Percentiles rank a stretch among this genome's conserved stretches.
Conservation (phyloP, 2,329 filamentous ascomycete species). For the Claviceps purpurea region DNA sequence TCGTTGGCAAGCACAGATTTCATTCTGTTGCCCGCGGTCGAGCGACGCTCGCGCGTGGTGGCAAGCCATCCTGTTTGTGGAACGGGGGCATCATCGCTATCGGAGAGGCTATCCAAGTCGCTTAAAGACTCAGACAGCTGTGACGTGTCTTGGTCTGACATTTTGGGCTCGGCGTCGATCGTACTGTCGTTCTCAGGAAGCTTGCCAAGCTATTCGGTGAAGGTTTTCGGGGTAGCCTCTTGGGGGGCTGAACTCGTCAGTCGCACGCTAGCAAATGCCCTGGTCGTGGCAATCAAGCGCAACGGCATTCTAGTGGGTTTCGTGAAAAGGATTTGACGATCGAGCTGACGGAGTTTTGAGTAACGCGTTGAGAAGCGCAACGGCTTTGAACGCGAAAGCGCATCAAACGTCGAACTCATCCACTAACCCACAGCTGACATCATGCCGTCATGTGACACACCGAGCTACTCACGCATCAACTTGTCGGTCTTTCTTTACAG, state of each 20-base stretch:
- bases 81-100: conserved; percentile 23
- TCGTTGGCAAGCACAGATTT: conserved; percentile 64
- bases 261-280: background rate
- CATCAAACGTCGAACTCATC: too few relatives aligned
- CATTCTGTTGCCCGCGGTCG: conserved; percentile 76
- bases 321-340: background rate
- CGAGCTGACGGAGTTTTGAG: background rate
- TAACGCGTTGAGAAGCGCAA: background rate
- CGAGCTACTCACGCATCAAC: background rate
- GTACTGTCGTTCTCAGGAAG: conserved; percentile 4
- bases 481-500: background rate
- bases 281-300: background rate
- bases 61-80: conserved; percentile 53
- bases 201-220: too few relatives aligned
- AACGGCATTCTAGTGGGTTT: background rate
- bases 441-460: background rate
- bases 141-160: conserved; percentile 20
- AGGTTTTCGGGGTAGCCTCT: background rate
- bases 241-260: background rate
- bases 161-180: conserved; percentile 18
- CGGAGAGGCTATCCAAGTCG: conserved; percentile 16
- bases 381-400: too few relatives aligned
- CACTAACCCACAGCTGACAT: background rate
- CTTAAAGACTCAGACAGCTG: conserved; percentile 16
- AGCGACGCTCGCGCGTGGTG: conserved; percentile 59